Conservation (phyloP, 2,329 filamentous ascomycete species). For the Colletotrichum sp. region DNA sequence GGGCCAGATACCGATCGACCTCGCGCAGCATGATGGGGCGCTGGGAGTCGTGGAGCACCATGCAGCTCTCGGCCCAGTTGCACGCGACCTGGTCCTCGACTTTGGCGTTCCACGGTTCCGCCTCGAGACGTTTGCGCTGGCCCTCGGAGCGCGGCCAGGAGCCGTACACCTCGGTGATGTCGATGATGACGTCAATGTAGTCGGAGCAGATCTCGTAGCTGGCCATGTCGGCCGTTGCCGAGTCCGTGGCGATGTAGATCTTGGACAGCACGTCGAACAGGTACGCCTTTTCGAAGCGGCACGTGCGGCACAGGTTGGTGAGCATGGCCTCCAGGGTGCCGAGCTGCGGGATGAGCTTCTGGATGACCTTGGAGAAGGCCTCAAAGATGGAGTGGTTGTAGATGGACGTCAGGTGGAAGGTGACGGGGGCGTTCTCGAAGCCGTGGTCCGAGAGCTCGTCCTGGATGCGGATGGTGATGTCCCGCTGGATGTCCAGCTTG, state of each 20-base stretch:
- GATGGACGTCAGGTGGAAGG: conserved; percentile 95
- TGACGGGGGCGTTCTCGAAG: conserved; percentile 91
- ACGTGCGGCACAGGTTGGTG: conserved; percentile 91
- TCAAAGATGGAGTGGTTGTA: conserved; percentile 99
- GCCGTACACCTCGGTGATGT: conserved; percentile 94
- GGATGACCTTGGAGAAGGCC: conserved; percentile 97
- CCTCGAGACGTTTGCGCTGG: conserved; percentile 62
- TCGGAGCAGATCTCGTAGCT: conserved; percentile 99
- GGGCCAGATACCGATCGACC: conserved; percentile 76
- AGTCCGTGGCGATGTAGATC: conserved; percentile 98
- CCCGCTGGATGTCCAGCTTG: conserved; percentile 92
- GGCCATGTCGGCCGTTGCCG: conserved; percentile 88
- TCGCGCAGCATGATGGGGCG: conserved; percentile 72
- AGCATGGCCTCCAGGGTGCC: conserved; percentile 92
- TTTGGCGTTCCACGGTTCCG: conserved; percentile 63
- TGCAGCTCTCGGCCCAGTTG: conserved; percentile 69
- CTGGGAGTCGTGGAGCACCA: conserved; percentile 69
- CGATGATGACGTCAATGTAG: conserved; percentile 98
- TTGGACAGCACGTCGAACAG: conserved; percentile 97
- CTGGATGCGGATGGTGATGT: conserved; percentile 95
- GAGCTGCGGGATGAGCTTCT: conserved; percentile 93
- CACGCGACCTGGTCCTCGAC: conserved; percentile 72
- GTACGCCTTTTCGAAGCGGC: conserved; percentile 96
- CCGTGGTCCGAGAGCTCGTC: conserved; percentile 94
- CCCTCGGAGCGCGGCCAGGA: conserved; percentile 66